These are phyloP conservation scores for Cladosporium cucumerinum DNA, from an alignment of 2,329 filamentous ascomycete genomes.

Conservation along the genomic window DNA sequence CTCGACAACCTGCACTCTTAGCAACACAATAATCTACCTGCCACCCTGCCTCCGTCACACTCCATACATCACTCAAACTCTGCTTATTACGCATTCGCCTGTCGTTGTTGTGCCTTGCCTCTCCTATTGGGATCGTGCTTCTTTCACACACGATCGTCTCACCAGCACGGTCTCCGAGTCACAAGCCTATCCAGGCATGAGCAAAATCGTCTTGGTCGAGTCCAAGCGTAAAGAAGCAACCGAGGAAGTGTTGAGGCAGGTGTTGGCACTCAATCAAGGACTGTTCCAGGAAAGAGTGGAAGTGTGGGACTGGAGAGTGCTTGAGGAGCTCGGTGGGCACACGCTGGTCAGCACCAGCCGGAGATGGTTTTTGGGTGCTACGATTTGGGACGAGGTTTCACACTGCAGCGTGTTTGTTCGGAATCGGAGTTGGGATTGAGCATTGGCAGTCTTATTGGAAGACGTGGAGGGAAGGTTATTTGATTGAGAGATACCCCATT, in stretches of 20 bases:
- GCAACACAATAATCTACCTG: constrained; percentile 24
- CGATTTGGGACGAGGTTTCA: constrained; percentile 22
- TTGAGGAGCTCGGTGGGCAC: constrained; percentile 21
- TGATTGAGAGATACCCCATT: constrained; percentile 2
- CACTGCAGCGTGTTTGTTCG: not conserved
- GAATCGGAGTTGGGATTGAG: not conserved
- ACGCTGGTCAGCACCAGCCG: not conserved
- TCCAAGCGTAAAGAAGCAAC: constrained; percentile 22
- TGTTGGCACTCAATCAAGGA: constrained; percentile 23
- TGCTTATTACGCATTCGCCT: constrained; percentile 25
- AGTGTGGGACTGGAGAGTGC: constrained; percentile 33
- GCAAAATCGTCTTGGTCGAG: constrained; percentile 35
- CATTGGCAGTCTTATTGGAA: not conserved
- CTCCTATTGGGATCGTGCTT: constrained; percentile 32
- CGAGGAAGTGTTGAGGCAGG: constrained; percentile 18
- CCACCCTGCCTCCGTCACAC: constrained; percentile 30
- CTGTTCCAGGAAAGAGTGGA: constrained; percentile 30
- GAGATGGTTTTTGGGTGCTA: constrained; percentile 28
- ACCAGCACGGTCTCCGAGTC: constrained; percentile 31
- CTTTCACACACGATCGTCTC: constrained; percentile 22
- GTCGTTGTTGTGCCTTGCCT: constrained; percentile 17
- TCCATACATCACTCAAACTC: constrained; percentile 30
- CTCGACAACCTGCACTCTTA: not conserved
- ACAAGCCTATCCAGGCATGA: constrained; percentile 31
- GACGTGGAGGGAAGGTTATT: not conserved